A percentile compares a stretch with the other conserved stretches of the same genome.
phyloP scores from a whole-genome alignment of 345 rosid species.

The Arabis hirsuta region DNA sequence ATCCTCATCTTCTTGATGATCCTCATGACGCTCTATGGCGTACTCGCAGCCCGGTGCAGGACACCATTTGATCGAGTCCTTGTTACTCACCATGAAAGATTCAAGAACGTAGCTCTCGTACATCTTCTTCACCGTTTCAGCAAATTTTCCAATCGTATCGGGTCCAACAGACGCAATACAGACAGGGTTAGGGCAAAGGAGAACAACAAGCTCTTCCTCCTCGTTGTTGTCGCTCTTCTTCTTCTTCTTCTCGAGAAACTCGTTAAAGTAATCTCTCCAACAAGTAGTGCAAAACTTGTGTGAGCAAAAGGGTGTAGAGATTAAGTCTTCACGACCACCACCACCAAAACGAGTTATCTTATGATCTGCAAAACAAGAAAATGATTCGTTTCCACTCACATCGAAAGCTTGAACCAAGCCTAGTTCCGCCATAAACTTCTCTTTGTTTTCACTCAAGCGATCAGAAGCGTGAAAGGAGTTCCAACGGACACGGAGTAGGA shows the following conservation, averaged over 20 bases:
- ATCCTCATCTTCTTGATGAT: not conserved
- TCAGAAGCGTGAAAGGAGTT: no score
- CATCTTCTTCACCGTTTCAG: slow-evolving; percentile 5
- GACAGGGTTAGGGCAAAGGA: slow-evolving; percentile 8
- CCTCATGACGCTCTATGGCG: slow-evolving; percentile 19
- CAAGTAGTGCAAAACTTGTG: slow-evolving; percentile 24
- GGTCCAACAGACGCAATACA: slow-evolving; percentile 32
- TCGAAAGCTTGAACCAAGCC: not conserved
- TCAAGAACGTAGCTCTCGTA: slow-evolving; percentile 12
- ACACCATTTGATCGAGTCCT: slow-evolving; percentile 25
- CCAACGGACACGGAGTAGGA: no score
- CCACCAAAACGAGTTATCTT: not conserved
- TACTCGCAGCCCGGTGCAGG: slow-evolving; percentile 8
- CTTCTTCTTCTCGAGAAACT: not conserved
- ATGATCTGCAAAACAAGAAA: not conserved
- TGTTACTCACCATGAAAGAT: slow-evolving; percentile 18
- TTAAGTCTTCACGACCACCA: not conserved
- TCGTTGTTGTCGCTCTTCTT: not conserved
- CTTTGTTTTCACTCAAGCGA: no score
- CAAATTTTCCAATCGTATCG: slow-evolving; percentile 1
- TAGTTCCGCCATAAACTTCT: no score
- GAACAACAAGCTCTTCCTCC: not conserved
- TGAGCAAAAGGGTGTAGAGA: slow-evolving; percentile 40
- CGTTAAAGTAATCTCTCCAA: slow-evolving; percentile 26
- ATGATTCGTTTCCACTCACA: not conserved